Evolutionary conservation across 208 protist species (phyloP), one percentile per base, ranked within the genome.

Genomic region (Leishmania braziliensis): DNA sequence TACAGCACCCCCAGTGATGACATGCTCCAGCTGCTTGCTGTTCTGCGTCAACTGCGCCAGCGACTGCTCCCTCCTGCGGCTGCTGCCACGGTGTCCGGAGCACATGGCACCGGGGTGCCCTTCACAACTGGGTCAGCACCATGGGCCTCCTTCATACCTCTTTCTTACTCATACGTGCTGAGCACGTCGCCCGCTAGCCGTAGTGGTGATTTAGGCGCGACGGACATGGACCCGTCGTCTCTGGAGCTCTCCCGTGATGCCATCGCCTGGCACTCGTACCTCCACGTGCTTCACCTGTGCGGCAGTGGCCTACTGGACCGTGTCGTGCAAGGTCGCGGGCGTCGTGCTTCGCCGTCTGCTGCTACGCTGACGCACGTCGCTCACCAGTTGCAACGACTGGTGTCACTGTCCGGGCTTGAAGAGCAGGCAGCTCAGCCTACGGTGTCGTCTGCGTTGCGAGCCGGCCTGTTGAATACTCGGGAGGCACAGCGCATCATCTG

Each of bases 251-350:
- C 16, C 43, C 71, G n/a, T 33, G n/a, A 9, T 43, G 20, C n/a
- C n/a, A 77, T 0, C 12, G 69, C 58, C 53, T 85, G 82, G 82
- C 62, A 60, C 62, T 69, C 77, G 14, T 68, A 73, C 18, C 82
- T 85, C 9, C 82, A 85, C 54, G 77, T 85, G 26, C 62, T 85
- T 54, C 82, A 81, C 36, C 69, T 85, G n/a, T 81, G 82, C 62
- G 77, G 70, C 0, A 51, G 20, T 39, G 77, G 82, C 5, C 36
- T 78, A 48, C 77, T 81, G 69, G 58, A 78, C 72, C 58, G 82
- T 23, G 69, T 39, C 51, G 71, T 72, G n/a, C 62, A 53, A 23
- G 70, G 68, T 39, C 77, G 77, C 3, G 77, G 70, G 20, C 76
- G 82, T 63, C 77, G 77, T 46, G 77, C 76, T 12, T 36, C 62